Conservation (phyloP, 768 basidiomycete genomes). For the Calvatia gigantea region DNA sequence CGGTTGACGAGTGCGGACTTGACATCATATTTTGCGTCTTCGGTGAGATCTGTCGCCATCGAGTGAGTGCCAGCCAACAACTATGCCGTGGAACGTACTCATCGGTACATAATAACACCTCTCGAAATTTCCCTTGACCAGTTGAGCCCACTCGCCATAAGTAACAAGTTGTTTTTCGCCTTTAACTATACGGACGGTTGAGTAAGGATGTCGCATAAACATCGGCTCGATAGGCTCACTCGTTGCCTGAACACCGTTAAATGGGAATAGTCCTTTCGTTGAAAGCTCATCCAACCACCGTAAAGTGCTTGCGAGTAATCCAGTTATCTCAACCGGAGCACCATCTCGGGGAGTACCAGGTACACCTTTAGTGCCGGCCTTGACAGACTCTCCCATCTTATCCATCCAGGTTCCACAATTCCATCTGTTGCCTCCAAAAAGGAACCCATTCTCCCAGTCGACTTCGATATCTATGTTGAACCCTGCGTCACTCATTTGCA, state of each 20-base stretch:
- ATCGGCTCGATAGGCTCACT: conserved; percentile 44
- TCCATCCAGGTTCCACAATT: conserved; percentile 99
- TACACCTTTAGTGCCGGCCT: conserved; percentile 89
- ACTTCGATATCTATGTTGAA: conserved; percentile 92
- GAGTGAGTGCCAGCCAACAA: background rate
- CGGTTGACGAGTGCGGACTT: conserved; percentile 73
- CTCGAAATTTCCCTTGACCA: conserved; percentile 88
- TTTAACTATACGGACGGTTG: conserved; percentile 48
- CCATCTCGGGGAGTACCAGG: conserved; percentile 98
- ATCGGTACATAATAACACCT: conserved; percentile 85
- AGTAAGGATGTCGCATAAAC: background rate
- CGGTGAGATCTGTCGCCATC: conserved; percentile 50
- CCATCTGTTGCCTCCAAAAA: conserved; percentile 78
- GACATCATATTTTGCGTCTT: conserved; percentile 71
- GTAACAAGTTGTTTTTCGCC: conserved; percentile 69
- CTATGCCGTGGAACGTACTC: conserved; percentile 40
- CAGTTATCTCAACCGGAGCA: conserved; percentile 93
- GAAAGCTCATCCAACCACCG: conserved; percentile 81
- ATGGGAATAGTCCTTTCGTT: conserved; percentile 70
- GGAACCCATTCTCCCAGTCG: conserved; percentile 94
- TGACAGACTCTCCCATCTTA: conserved; percentile 94
- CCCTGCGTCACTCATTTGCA: conserved; percentile 91
- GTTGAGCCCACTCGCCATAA: conserved; percentile 85
- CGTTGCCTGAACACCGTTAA: conserved; percentile 79
- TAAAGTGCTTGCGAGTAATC: conserved; percentile 87